A percentile compares a stretch with the other conserved stretches of the same genome.
Conservation (phyloP, 192 early-diverging fungal genomes). For the Coemansia sp. region DNA sequence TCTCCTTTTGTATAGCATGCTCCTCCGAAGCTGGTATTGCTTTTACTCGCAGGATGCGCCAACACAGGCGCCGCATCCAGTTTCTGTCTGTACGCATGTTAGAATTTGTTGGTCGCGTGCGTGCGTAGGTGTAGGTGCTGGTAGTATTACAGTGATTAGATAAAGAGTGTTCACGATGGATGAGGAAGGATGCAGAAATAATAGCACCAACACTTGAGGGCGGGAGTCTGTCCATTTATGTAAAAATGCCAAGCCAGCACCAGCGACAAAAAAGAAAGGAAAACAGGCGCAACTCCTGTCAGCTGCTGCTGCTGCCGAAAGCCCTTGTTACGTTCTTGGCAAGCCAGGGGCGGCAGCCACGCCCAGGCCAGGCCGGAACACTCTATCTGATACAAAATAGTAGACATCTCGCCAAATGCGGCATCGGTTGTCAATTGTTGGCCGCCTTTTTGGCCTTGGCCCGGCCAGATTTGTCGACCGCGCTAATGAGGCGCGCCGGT, state of each 20-base stretch:
- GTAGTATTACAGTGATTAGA: not conserved
- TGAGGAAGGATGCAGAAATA: not conserved
- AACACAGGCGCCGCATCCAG: conserved; percentile 20
- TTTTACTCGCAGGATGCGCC: conserved; percentile 13
- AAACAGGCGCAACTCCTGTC: not conserved
- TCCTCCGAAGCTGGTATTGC: not conserved
- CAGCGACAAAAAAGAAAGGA: not conserved
- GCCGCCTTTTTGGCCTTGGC: conserved; percentile 37
- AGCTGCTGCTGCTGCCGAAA: not conserved
- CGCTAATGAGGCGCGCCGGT: conserved; percentile 28
- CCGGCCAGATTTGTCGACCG: conserved; percentile 47
- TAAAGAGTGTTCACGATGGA: not conserved
- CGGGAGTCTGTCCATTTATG: not conserved
- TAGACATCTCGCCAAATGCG: not conserved
- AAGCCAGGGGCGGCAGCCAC: conserved; percentile 7
- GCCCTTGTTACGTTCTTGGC: conserved; percentile 6
- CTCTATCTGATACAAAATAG: not conserved
- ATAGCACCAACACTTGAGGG: not conserved
- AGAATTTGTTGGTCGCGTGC: not conserved
- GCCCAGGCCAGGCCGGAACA: not conserved
- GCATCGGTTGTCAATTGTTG: not conserved
- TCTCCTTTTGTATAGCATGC: not conserved
- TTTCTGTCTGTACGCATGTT: conserved; percentile 3
- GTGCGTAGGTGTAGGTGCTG: too few species aligned
- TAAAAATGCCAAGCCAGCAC: not conserved